These are phyloP conservation scores for Fusarium sp. DNA, from an alignment of 2,329 filamentous ascomycete species.

Conservation along the genomic window DNA sequence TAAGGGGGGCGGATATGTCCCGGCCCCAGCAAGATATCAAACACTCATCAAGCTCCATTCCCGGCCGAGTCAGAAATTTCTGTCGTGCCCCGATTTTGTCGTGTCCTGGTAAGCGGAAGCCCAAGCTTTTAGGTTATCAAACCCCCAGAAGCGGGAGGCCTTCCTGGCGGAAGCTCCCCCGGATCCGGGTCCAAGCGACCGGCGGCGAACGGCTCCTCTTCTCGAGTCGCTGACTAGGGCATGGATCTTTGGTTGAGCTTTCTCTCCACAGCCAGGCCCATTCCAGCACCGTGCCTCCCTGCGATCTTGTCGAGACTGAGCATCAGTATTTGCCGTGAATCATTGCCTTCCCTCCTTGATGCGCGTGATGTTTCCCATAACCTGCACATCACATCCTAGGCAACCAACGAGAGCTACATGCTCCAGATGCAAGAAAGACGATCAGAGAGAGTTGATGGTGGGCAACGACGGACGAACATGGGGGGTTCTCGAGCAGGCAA, in stretches of 20 bases:
- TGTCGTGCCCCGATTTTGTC: constrained; percentile 36
- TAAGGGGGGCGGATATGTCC: constrained; percentile 25
- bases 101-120: constrained; percentile 35
- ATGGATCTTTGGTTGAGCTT: constrained; percentile 26
- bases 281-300: constrained; percentile 15
- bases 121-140: constrained; percentile 37
- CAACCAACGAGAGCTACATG: constrained; percentile 29
- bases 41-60: constrained; percentile 26
- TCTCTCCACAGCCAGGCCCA: constrained; percentile 30
- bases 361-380: constrained; percentile 23
- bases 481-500: constrained; percentile 21
- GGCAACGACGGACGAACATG: constrained; percentile 32
- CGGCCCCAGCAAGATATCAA: constrained; percentile 24
- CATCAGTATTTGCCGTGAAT: constrained; percentile 12
- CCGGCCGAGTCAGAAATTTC: constrained; percentile 36
- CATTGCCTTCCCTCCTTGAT: constrained; percentile 15
- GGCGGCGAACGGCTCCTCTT: constrained; percentile 23
- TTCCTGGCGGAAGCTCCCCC: constrained; percentile 37
- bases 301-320: constrained; percentile 9
- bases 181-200: constrained; percentile 33
- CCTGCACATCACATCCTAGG: constrained; percentile 31
- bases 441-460: constrained; percentile 30
- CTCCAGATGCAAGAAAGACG: constrained; percentile 40
- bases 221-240: constrained; percentile 26
- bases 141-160: constrained; percentile 38